Base-by-base conservation (phyloP, 768 basidiomycete species). In the Leucocoprinus birnbaumii region DNA sequence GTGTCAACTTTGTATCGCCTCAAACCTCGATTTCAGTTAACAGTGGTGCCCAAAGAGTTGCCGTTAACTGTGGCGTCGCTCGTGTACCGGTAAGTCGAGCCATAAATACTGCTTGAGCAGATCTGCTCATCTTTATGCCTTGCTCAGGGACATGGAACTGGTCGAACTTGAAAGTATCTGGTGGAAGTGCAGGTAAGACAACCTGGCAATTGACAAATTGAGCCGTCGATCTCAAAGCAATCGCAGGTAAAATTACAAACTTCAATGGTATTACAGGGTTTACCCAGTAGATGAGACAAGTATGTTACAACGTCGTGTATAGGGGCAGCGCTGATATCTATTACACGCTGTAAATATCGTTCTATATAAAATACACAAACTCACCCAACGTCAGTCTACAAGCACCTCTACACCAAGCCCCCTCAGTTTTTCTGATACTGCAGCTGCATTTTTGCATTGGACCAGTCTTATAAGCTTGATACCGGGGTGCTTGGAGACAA, bases 21-120 rank as follows among this genome's bases (percentile, higher is more conserved):
- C 64, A 66, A 40, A 83, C 73, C 35, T 71, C 66, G 0, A 64
- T 87, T 45, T 58, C 68, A 0, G 80, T 85, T 21, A 61, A 47
- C 25, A 70, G 65, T 51, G 63, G 63, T 22, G 85, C 80, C 2
- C 55, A 75, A 51, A 71, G 65, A 43, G 75, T 82, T 40, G 78
- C 77, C 10, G 75, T 85, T 3, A 78, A 85, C 62, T 87, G 85
- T 59, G 85, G 84, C 45, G 25, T 35, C 2, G 75, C 1, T 67
- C 79, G 25, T 86, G 83, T 66, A 70, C 64, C 25, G 82, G 82
- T 80, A 60, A 42, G 42, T 37, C 2, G 13, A 24, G 44, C 31
- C 14, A 31, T 11, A 31, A 31, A 5, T 24, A 27, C 37, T 24
- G 26, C n/a, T 53, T 21, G 26, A 7, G 21, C 24, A 14, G 13